Conservation (phyloP, 129 eudicot genomes). For the Pulicaria dysenterica region DNA sequence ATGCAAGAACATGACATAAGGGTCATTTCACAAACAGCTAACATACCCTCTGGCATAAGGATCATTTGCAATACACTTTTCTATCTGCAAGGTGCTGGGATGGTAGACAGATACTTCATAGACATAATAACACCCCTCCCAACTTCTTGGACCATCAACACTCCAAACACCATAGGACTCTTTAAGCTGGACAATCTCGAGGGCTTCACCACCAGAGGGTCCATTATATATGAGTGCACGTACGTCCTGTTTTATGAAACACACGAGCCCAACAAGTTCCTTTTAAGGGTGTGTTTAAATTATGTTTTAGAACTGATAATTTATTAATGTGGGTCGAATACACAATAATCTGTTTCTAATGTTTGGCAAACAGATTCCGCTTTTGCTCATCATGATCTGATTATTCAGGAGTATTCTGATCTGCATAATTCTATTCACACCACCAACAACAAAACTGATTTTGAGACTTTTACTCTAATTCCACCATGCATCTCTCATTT, state of each 20-base stretch:
- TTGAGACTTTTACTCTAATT: not conserved
- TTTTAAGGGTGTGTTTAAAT: not conserved
- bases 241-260: conserved; percentile 56
- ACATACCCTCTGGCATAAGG: conserved; percentile 98
- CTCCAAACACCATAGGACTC: conserved; percentile 90
- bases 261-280: conserved; percentile 16
- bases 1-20: conserved; percentile 13
- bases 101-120: conserved; percentile 86
- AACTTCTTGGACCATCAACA: conserved; percentile 58
- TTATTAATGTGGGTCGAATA: not conserved
- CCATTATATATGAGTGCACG: conserved; percentile 54
- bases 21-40: conserved; percentile 13
- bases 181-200: conserved; percentile 56
- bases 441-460: not conserved
- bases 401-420: not conserved
- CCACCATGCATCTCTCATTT: not conserved
- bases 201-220: conserved; percentile 53
- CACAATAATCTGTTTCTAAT: not conserved
- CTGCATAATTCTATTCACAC: no score
- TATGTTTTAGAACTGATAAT: not conserved
- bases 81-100: conserved; percentile 73
- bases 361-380: no score
- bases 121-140: conserved; percentile 94
- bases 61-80: conserved; percentile 85
- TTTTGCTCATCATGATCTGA: not conserved